Evolutionary conservation across 352 stramenopile species (phyloP).

Genomic region (Phytophthora sp.): DNA sequence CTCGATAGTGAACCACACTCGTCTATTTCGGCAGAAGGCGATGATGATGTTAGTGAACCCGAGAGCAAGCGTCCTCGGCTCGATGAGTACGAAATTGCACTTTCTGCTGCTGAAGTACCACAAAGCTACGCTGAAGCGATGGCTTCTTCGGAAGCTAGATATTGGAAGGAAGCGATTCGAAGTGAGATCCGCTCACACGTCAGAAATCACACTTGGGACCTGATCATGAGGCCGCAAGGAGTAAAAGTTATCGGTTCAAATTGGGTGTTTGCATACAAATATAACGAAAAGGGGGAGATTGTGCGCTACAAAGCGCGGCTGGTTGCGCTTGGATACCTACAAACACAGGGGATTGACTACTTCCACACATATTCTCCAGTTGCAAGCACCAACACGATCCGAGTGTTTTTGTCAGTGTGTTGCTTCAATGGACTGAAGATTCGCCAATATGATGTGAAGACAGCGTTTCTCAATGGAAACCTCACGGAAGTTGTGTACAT

Average conservation of each 20-base stretch:
- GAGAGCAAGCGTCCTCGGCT: not conserved
- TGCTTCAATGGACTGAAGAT: too few relatives aligned
- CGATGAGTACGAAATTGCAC: not conserved
- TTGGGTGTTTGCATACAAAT: constrained; percentile 34
- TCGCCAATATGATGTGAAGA: constrained; percentile 34
- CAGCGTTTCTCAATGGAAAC: constrained; percentile 43
- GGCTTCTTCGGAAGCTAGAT: constrained; percentile 1
- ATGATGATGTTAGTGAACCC: not conserved
- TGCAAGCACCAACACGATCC: constrained; percentile 24
- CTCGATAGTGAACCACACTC: not conserved
- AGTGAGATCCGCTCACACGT: not conserved
- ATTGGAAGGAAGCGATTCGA: constrained; percentile 19
- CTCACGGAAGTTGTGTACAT: constrained; percentile 40
- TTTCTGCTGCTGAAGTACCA: not conserved
- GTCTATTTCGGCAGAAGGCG: not conserved
- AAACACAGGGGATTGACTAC: constrained; percentile 29
- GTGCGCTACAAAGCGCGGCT: constrained; percentile 35
- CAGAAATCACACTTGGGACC: constrained; percentile 20
- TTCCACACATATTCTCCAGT: constrained; percentile 34
- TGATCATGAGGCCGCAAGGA: not conserved
- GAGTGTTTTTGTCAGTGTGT: constrained; percentile 29
- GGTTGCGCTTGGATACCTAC: constrained; percentile 29
- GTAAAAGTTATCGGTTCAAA: constrained; percentile 30
- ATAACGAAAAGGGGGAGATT: constrained; percentile 23
- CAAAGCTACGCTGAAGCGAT: constrained; percentile 4